Conservation (phyloP, 495 filamentous ascomycete species). For the Opeltia flavorubescens region DNA sequence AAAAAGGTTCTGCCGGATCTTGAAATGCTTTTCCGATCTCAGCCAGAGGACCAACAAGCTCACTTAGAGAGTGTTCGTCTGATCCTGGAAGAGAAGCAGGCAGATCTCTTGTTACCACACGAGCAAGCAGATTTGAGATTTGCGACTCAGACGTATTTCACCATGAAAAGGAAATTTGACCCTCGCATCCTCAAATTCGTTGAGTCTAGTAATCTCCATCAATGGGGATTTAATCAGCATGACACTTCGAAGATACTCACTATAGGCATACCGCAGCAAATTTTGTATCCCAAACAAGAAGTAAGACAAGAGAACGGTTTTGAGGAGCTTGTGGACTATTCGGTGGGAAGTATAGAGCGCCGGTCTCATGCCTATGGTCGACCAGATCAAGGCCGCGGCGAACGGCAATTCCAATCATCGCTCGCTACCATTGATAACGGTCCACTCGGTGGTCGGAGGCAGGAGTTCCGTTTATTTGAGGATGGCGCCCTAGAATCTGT, state of each 20-base stretch:
- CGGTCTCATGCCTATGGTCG: not conserved
- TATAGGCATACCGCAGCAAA: slow-evolving; percentile 5
- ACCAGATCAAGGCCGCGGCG: not conserved
- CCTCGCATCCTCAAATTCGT: slow-evolving; percentile 9
- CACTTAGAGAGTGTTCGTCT: slow-evolving; percentile 3
- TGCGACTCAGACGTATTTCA: not conserved
- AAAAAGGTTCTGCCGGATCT: slow-evolving; percentile 7
- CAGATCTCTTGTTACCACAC: slow-evolving; percentile 11
- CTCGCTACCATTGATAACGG: not conserved
- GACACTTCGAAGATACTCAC: slow-evolving; percentile 7
- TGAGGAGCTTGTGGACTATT: not conserved
- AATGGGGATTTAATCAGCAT: slow-evolving; percentile 9
- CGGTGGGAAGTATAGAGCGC: not conserved
- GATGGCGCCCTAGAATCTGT: slow-evolving; percentile 45
- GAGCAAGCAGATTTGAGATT: slow-evolving; percentile 9
- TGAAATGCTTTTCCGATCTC: slow-evolving; percentile 6
- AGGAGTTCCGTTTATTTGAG: not conserved
- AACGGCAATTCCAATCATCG: not conserved
- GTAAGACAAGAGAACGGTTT: not conserved
- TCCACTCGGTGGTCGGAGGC: not conserved
- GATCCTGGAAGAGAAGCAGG: slow-evolving; percentile 3
- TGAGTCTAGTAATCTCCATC: slow-evolving; percentile 7
- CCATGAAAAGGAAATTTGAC: slow-evolving; percentile 1
- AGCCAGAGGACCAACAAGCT: not conserved
- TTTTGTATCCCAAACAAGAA: not conserved